These are phyloP conservation scores for Teunomyces pallodes DNA, from an alignment of 805 yeast species.

Conservation along the genomic window DNA sequence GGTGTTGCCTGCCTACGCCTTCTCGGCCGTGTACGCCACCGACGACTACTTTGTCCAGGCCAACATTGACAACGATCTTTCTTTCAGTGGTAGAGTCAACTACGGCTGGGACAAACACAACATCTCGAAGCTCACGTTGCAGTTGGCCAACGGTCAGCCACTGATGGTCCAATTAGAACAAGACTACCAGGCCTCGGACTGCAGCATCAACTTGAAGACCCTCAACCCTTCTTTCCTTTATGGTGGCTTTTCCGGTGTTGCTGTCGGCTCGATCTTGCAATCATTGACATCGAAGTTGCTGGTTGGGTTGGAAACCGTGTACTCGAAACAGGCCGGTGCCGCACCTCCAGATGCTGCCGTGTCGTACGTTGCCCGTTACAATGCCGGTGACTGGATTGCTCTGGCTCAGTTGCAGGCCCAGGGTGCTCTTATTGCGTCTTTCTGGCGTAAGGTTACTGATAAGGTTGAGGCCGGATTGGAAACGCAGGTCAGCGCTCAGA, in stretches of 20 bases:
- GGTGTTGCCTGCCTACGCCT: conserved; percentile 84
- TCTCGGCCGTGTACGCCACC: conserved; percentile 83
- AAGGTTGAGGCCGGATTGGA: conserved; percentile 94
- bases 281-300: conserved; percentile 80
- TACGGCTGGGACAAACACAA: conserved; percentile 83
- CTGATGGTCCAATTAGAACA: conserved; percentile 95
- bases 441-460: conserved; percentile 91
- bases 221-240: conserved; percentile 81
- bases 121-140: conserved; percentile 81
- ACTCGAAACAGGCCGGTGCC: conserved; percentile 66
- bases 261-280: conserved; percentile 88
- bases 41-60: conserved; percentile 88
- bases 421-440: conserved; percentile 84
- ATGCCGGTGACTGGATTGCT: conserved; percentile 86
- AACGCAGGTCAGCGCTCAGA: conserved; percentile 73
- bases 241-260: conserved; percentile 83
- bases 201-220: conserved; percentile 83
- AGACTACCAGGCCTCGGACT: conserved; percentile 88
- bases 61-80: conserved; percentile 80
- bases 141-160: conserved; percentile 85
- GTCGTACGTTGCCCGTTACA: conserved; percentile 87
- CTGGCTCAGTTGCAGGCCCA: conserved; percentile 91
- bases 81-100: conserved; percentile 85
- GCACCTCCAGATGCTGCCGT: conserved; percentile 88
- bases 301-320: conserved; percentile 89